Base-by-base conservation (phyloP, 805 yeast genomes). In the Tetrapisispora fleetii region DNA sequence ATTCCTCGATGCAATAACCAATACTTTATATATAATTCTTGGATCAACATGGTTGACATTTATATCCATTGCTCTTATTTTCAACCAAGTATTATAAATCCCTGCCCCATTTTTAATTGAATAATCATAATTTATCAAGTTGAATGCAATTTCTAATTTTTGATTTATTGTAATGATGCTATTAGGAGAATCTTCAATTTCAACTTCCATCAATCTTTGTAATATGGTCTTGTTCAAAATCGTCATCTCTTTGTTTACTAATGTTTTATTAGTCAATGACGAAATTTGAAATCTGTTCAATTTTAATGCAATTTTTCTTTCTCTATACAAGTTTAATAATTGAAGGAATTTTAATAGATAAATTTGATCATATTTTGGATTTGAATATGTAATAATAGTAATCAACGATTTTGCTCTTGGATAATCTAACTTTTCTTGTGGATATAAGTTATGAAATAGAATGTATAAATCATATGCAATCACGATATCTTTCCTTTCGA, bases 31-130 rank as follows among this genome's bases (percentile, higher is more conserved):
- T 8, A 63, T 21, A 4, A 61, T 59, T 43, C 59, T 50, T 4
- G 64, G 53, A 46, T 61, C 66, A 47, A 60, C 63, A 3, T 50
- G 47, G 4, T 46, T 24, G 5, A 60, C 9, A 2, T 56, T 48
- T 2, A 42, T 30, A 43, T 55, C 56, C 28, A 46, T 37, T 37
- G 54, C 43, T 38, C 55, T 52, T 6, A 60, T 56, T 37, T 47
- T 48, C 2, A 47, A 32, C 67, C 67, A 63, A 3, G 56, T 51
- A n/a, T 43, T 37, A 24, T 46, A 52, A 1, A 60, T 55, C 7
- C 66, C 65, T 4, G 64, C 57, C 4, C 57, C 54, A 49, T 63
- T 63, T 41, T 51, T 52, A 0, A 43, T 46, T 37, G 47, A 45
- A 46, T 45, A 59, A 46, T 62, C 63, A 14, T 44, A 48, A 19